Conservation (phyloP, 2,329 filamentous ascomycete species). For the Apiospora phragmitis region DNA sequence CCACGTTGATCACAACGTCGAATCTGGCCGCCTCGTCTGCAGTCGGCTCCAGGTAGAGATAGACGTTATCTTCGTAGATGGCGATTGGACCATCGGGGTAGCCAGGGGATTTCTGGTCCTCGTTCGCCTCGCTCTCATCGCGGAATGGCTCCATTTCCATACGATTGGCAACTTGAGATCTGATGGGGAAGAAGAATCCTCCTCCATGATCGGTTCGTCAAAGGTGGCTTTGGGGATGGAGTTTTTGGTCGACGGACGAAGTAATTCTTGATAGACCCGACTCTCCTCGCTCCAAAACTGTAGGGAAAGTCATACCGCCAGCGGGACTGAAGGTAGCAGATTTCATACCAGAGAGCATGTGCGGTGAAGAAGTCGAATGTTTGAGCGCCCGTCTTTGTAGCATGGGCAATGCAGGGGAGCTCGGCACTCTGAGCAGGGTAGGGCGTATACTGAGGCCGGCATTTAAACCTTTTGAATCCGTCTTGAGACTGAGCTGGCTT, state of each 20-base stretch:
- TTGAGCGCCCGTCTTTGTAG: constrained; percentile 64
- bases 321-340: constrained; percentile 60
- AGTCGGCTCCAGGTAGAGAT: constrained; percentile 77
- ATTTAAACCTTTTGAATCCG: constrained; percentile 51
- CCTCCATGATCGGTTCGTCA: constrained; percentile 51
- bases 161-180: constrained; percentile 62
- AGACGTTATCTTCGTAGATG: constrained; percentile 78
- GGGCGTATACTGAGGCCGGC: constrained; percentile 36
- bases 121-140: constrained; percentile 68
- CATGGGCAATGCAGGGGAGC: constrained; percentile 50
- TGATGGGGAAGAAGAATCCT: constrained; percentile 58
- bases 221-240: constrained; percentile 27
- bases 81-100: constrained; percentile 82
- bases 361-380: constrained; percentile 67
- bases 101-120: constrained; percentile 77
- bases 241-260: constrained; percentile 51
- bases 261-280: constrained; percentile 58
- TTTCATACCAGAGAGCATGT: constrained; percentile 62
- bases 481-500: constrained; percentile 77
- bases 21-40: constrained; percentile 75
- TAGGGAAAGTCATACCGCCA: constrained; percentile 66
- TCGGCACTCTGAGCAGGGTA: constrained; percentile 53
- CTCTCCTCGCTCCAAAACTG: constrained; percentile 59
- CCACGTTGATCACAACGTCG: constrained; percentile 83
- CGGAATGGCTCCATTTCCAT: constrained; percentile 60